phyloP scores from a whole-genome alignment of 768 basidiomycete genomes.

The Agaricus sinodeliciosus region DNA sequence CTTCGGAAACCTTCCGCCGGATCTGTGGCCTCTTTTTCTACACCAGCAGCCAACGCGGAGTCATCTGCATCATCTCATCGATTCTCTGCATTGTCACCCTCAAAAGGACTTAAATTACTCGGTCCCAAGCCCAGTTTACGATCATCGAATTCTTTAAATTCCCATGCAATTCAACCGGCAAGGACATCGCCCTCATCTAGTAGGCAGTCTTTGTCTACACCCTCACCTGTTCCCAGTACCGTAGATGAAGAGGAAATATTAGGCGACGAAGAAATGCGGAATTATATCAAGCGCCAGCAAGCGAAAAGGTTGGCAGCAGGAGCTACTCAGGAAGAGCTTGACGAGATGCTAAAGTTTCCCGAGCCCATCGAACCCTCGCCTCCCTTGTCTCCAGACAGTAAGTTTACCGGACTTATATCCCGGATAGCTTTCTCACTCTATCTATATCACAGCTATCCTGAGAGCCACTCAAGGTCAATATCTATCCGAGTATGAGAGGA shows the following conservation, averaged over 20 bases:
- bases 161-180: conserved; percentile 46
- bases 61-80: conserved; percentile 42
- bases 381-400: conserved; percentile 66
- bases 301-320: conserved; percentile 81
- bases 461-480: conserved; percentile 59
- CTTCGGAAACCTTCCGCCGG: conserved; percentile 80
- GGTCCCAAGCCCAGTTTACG: conserved; percentile 68
- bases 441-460: conserved; percentile 44
- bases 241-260: conserved; percentile 82
- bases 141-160: conserved; percentile 42
- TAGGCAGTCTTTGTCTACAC: conserved; percentile 72
- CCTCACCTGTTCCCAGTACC: conserved; percentile 73
- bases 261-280: conserved; percentile 96
- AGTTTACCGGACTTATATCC: conserved; percentile 19
- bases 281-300: conserved; percentile 87
- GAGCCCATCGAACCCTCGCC: conserved; percentile 73
- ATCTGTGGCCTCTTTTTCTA: conserved; percentile 65
- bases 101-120: conserved; percentile 75
- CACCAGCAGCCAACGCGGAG: conserved; percentile 32
- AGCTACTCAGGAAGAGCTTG: conserved; percentile 80
- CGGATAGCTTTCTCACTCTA: conserved; percentile 10
- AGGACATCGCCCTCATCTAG: conserved; percentile 61
- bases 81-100: conserved; percentile 81
- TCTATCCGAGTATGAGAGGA: conserved; percentile 83
- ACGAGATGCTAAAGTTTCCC: conserved; percentile 86